phyloP scores from a whole-genome alignment of 83 land plant species.

The Thuja plicata region DNA sequence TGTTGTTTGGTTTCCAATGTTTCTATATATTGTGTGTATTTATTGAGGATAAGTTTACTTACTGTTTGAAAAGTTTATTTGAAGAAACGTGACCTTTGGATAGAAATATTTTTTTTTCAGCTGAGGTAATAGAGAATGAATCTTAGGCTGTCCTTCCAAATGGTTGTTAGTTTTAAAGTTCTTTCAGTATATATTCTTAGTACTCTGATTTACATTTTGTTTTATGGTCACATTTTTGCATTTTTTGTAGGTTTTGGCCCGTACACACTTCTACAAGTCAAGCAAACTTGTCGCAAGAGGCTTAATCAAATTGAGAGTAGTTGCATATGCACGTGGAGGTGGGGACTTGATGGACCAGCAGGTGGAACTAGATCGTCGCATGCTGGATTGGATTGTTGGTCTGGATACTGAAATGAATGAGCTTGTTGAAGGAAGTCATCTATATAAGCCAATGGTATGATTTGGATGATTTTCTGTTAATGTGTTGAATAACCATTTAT shows the following conservation, averaged over 20 bases:
- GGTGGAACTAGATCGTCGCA: constrained; percentile 36
- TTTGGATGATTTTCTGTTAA: not conserved
- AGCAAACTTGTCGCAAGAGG: constrained; percentile 34
- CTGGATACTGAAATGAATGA: constrained; percentile 42
- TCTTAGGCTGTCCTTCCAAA: not conserved
- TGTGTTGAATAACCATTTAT: not conserved
- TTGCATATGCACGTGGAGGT: constrained; percentile 19
- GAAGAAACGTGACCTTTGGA: not conserved
- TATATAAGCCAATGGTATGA: constrained; percentile 31
- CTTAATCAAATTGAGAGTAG: constrained; percentile 21
- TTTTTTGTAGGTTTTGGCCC: constrained; percentile 23
- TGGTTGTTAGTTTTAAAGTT: no score
- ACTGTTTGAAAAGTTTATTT: not conserved
- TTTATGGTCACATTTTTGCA: not conserved
- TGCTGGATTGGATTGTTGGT: constrained; percentile 41
- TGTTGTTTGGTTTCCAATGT: not conserved
- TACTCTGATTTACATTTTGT: not conserved
- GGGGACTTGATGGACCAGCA: constrained; percentile 41
- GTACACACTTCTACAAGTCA: constrained; percentile 41
- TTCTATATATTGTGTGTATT: not conserved
- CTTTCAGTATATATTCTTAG: no score
- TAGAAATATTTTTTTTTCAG: not conserved
- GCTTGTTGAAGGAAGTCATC: constrained; percentile 35
- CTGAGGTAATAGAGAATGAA: not conserved
- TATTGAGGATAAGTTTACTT: not conserved